Evolutionary conservation across 192 early-diverging fungal genomes (phyloP), one percentile per base, ranked within the genome.

Genomic region (Geranomyces variabilis): DNA sequence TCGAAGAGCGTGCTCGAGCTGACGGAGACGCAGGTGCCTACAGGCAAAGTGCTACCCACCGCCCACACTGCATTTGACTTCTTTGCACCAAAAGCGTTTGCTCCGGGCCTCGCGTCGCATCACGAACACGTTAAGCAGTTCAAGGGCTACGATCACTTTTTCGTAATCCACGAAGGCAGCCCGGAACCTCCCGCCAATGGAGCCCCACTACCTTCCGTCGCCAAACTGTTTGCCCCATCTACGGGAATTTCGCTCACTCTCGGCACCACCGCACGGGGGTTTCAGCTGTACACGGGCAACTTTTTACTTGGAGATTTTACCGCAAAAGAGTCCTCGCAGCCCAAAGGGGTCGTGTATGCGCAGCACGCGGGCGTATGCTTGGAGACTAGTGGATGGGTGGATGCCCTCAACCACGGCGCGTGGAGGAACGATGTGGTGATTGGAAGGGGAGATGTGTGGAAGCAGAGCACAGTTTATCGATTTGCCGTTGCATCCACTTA

Each of bases 281-380:
- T 96, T 64, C 91, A 95, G 69, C 73, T 96, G 57, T 96, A 96
- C 71, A 92, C 93, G 17, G 93, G 88, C 36, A 92, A 93, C 69
- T 91, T 80, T 70, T 78, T 93, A 45, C 80, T 87, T 4, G 74
- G 77, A 31, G 56, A 75, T 8, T 55, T 29, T 47, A 76, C 81
- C 19, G 83, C 76, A 17, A 88, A 83, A 51, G 66, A 69, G 61
- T 7, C 36, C 36, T 78, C 74, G 56, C 43, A 66, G 55, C 63
- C 81, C 58, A 68, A 81, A 5, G 43, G 60, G 19, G n/a, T 41
- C 6, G 33, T 56, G 0, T 86, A 87, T 69, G 86, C 78, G 0
- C 74, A 75, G 28, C 82, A 91, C 58, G 73, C 89, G 28, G 93
- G 83, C 0, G 84, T 95, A 48, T 92, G 91, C 67, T 56, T 86